phyloP scores from a whole-genome alignment of 108 stramenopile species.

The Mayamaea pseudoterrestris region DNA sequence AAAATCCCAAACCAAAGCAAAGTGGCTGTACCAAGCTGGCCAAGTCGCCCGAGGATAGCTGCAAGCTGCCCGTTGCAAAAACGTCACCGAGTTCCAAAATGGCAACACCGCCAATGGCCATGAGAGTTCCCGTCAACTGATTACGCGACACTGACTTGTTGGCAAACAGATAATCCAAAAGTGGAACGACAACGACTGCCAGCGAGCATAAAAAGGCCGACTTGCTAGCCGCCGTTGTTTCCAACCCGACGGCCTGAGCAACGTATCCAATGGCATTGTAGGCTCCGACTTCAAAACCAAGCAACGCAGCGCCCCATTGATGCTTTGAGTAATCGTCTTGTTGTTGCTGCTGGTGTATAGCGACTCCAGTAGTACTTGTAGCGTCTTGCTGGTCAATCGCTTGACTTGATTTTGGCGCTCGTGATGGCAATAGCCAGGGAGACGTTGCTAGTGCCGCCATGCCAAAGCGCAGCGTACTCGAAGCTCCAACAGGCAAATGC shows the following conservation, averaged over 20 bases:
- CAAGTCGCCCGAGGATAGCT: conserved; percentile 37
- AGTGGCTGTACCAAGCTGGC: conserved; percentile 65
- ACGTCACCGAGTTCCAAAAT: conserved; percentile 53
- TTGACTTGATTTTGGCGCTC: not conserved
- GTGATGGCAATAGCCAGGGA: conserved; percentile 42
- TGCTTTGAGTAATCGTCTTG: not conserved
- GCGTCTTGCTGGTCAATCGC: no score
- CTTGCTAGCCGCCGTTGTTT: conserved; percentile 68
- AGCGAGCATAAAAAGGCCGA: conserved; percentile 87
- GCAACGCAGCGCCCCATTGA: conserved; percentile 25
- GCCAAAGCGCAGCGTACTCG: conserved; percentile 56
- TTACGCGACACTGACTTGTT: conserved; percentile 35
- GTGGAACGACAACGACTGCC: conserved; percentile 82
- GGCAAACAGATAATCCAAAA: conserved; percentile 57
- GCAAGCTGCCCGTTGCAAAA: not conserved
- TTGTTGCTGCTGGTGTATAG: no score
- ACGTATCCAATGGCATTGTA: conserved; percentile 79
- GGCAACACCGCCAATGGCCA: conserved; percentile 79
- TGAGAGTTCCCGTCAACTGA: conserved; percentile 36
- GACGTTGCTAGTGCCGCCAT: conserved; percentile 51
- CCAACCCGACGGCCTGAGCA: conserved; percentile 78
- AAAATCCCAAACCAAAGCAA: conserved; percentile 82
- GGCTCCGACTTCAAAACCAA: conserved; percentile 81
- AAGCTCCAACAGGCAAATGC: conserved; percentile 37
- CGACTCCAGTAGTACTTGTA: not conserved